Percentiles rank a stretch among this genome's conserved stretches.
phyloP scores from a whole-genome alignment of 768 basidiomycete species.

The Rickenella mellea region DNA sequence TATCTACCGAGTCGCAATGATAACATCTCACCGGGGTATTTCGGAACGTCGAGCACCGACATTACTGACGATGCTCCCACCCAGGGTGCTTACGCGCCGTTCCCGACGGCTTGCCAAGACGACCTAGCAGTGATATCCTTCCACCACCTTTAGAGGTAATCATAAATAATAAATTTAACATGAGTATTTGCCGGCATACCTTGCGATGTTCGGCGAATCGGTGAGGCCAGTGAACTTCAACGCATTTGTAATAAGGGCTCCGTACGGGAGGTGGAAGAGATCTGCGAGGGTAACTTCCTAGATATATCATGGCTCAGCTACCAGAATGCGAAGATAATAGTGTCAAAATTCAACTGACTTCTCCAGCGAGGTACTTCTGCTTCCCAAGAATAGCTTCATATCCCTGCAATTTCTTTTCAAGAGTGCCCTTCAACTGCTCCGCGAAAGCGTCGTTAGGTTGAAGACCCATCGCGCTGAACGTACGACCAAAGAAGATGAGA shows the following conservation, averaged over 20 bases:
- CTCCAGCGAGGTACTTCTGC: slow-evolving; percentile 9
- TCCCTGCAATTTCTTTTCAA: slow-evolving; percentile 2
- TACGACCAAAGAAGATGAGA: background rate
- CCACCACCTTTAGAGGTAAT: slow-evolving; percentile 43
- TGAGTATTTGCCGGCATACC: background rate
- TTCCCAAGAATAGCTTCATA: slow-evolving; percentile 6
- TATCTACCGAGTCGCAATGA: too few species aligned
- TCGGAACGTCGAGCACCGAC: too few species aligned
- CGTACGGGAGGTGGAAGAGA: slow-evolving; percentile 46
- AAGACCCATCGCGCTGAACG: slow-evolving; percentile 4
- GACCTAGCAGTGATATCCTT: slow-evolving; percentile 35
- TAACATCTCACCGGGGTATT: too few species aligned
- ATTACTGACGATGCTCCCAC: too few species aligned
- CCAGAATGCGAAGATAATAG: background rate
- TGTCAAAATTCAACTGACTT: slow-evolving; percentile 1
- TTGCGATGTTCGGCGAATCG: background rate
- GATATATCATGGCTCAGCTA: background rate
- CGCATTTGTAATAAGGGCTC: slow-evolving; percentile 13
- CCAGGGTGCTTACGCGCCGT: slow-evolving; percentile 40
- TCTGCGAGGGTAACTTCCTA: slow-evolving; percentile 46
- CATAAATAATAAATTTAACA: background rate
- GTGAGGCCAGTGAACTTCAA: background rate
- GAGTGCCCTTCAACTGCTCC: slow-evolving; percentile 9
- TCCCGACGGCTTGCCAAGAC: slow-evolving; percentile 39
- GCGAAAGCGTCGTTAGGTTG: slow-evolving; percentile 22